These are phyloP conservation scores for Didymella exigua DNA, from an alignment of 2,329 filamentous ascomycete species.

Conservation along the genomic window DNA sequence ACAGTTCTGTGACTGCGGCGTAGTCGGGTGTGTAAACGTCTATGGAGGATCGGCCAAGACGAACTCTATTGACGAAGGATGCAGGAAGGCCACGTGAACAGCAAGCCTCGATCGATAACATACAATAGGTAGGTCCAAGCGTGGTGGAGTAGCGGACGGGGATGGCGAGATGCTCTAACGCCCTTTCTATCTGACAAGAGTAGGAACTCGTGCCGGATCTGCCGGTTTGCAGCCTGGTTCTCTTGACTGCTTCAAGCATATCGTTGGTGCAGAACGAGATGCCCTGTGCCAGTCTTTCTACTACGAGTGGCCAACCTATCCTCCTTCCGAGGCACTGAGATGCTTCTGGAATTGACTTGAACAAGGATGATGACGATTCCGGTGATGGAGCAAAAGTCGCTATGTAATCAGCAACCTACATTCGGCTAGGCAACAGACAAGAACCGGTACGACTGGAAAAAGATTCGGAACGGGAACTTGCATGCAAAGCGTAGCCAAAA, in stretches of 20 bases:
- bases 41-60: not conserved
- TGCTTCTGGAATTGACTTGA: not conserved
- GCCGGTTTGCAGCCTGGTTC: not conserved
- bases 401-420: not conserved
- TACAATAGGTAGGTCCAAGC: not conserved
- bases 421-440: conserved; percentile 4
- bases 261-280: not conserved
- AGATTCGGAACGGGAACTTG: not conserved
- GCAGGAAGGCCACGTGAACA: conserved; percentile 16
- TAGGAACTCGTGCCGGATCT: not conserved
- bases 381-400: not conserved
- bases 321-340: not conserved
- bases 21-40: not conserved
- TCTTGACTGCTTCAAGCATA: not conserved
- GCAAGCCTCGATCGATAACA: conserved; percentile 7
- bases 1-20: conserved; percentile 5
- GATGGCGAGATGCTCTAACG: not conserved
- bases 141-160: not conserved
- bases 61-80: not conserved
- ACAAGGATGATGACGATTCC: not conserved
- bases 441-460: not conserved
- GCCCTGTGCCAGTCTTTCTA: not conserved
- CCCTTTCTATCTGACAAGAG: not conserved
- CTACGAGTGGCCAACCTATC: not conserved
- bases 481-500: conserved; percentile 5